Evolutionary conservation across 768 basidiomycete genomes (phyloP), one percentile per base, ranked within the genome.

Genomic region (Pleurotus djamor): DNA sequence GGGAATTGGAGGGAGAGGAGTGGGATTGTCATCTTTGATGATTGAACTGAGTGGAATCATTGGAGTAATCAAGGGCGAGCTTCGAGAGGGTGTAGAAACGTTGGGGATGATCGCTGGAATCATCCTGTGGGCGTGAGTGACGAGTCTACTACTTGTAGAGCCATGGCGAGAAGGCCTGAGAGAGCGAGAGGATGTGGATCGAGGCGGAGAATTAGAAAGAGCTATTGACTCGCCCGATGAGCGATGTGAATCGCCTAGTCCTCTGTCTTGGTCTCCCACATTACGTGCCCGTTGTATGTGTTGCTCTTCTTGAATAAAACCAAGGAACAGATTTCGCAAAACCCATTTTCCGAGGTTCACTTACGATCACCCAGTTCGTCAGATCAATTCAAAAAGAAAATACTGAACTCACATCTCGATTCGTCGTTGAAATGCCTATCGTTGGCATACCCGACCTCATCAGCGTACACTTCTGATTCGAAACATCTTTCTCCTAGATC

Each of bases 301-400:
- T 60, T 85, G 80, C 63, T 92, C 84, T 66, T 92, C 91, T 9
- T 79, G 78, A 52, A 93, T 80, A 67, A 94, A 94, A 2, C 84
- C 86, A 35, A 85, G 68, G 71, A 96, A 97, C 12, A 97, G 73
- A 69, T 96, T 96, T 33, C 89, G 82, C 17, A 96, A 72, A 1
- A 93, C 84, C 92, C 94, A 96, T 74, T 92, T 96, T 1, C 93
- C 95, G 48, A 96, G 77, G 69, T 96, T 96, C 63, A 96, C 95
- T 97, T 37, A 47, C 13, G 12, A 17, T 28, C 21, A 28, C 21
- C 21, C 21, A 28, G 21, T 28, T 28, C 21, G 21, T 28, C 10
- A 48, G 61, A 8, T 51, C 17, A 41, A 48, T 35, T 5, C 52
- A 44, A 63, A 36, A 58, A 60, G 61, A 38, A 58, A 36, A 32